Evolutionary conservation across 2,329 filamentous ascomycete genomes (phyloP).

Genomic region (Aspergillus aculeatus): DNA sequence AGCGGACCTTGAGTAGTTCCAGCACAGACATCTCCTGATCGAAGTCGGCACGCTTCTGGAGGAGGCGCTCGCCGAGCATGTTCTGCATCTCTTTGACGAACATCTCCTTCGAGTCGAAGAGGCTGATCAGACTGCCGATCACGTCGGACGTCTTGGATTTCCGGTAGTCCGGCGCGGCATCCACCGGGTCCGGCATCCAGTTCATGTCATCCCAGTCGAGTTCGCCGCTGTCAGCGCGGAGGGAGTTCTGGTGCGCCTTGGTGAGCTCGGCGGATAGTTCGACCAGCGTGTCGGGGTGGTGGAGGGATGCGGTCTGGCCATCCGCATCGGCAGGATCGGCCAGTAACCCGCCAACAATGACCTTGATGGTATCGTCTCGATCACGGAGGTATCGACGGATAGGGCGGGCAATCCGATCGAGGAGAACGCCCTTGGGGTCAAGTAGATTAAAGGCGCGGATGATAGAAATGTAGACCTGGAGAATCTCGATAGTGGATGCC

Average conservation of each 20-base stretch:
- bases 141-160: constrained; percentile 87
- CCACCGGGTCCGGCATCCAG: constrained; percentile 89
- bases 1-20: constrained; percentile 80
- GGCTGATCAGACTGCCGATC: constrained; percentile 82
- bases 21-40: constrained; percentile 80
- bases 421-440: constrained; percentile 64
- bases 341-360: constrained; percentile 64
- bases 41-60: constrained; percentile 65
- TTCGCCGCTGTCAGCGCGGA: constrained; percentile 57
- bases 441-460: constrained; percentile 64
- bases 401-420: constrained; percentile 65
- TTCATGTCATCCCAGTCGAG: constrained; percentile 89
- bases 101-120: constrained; percentile 83
- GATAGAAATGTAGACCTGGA: constrained; percentile 67
- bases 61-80: constrained; percentile 79
- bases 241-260: constrained; percentile 43
- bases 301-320: constrained; percentile 25
- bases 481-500: constrained; percentile 63
- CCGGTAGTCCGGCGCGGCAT: constrained; percentile 89
- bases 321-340: constrained; percentile 51
- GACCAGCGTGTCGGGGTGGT: constrained; percentile 44
- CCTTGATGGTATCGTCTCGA: constrained; percentile 64
- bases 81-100: constrained; percentile 94
- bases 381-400: constrained; percentile 63
- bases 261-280: constrained; percentile 57